phyloP scores from a whole-genome alignment of 2,329 filamentous ascomycete species.

The Byssoonygena ceratinophila region DNA sequence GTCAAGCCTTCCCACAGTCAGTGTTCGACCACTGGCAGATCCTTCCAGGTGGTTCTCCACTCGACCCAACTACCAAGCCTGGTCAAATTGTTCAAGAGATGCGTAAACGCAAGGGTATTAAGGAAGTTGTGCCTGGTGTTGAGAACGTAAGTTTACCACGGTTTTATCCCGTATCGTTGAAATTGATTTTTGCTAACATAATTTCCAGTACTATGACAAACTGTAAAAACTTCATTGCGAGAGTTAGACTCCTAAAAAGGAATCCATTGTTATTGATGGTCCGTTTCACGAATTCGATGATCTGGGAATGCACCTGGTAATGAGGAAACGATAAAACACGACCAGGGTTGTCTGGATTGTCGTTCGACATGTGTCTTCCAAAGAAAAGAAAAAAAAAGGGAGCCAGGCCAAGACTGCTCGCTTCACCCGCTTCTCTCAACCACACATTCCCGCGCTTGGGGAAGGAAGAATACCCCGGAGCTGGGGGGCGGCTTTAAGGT shows the following conservation, averaged over 20 bases:
- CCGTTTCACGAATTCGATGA: constrained; percentile 37
- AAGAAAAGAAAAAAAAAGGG: background rate
- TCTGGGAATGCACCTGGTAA: constrained; percentile 16
- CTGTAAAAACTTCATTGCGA: constrained; percentile 53
- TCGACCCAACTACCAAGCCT: constrained; percentile 71
- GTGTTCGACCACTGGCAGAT: constrained; percentile 99
- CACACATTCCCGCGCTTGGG: constrained; percentile 8
- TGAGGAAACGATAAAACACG: constrained; percentile 7
- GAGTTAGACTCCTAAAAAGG: constrained; percentile 15
- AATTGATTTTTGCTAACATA: constrained; percentile 20
- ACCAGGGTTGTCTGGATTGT: constrained; percentile 8
- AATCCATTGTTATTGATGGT: constrained; percentile 15
- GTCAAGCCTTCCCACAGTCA: constrained; percentile 97
- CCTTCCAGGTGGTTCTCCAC: constrained; percentile 82
- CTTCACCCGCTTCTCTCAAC: constrained; percentile 1
- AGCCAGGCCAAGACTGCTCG: background rate
- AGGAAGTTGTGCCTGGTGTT: constrained; percentile 83
- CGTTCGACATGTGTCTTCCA: constrained; percentile 1
- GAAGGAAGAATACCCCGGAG: constrained; percentile 10
- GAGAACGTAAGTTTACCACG: constrained; percentile 67
- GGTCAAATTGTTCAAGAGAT: constrained; percentile 75
- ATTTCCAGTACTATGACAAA: constrained; percentile 93
- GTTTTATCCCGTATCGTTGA: background rate
- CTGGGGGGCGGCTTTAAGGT: background rate
- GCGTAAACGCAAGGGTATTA: constrained; percentile 99